These are phyloP conservation scores for Ehretia macrophylla DNA, from an alignment of 257 asterid genomes.

Conservation along the genomic window DNA sequence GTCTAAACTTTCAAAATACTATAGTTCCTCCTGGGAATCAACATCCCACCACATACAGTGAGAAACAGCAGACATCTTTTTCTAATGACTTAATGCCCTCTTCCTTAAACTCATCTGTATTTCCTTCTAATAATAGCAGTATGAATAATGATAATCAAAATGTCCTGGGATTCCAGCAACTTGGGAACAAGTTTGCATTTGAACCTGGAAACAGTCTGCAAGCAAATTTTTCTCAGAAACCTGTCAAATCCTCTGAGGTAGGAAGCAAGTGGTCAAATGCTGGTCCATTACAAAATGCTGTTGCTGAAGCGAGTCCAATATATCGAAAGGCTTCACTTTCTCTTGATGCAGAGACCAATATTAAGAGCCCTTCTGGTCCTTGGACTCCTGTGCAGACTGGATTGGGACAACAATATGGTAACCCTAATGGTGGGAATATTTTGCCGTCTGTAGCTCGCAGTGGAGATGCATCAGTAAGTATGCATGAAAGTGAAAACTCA, in stretches of 20 bases:
- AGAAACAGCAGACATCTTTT: slow-evolving; percentile 30
- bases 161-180: slow-evolving; percentile 31
- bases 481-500: slow-evolving; percentile 37
- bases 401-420: slow-evolving; percentile 24
- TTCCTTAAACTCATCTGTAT: slow-evolving; percentile 18
- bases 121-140: slow-evolving; percentile 15
- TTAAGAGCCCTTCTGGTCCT: slow-evolving; percentile 16
- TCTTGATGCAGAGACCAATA: slow-evolving; percentile 29
- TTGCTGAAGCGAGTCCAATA: slow-evolving; percentile 32
- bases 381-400: slow-evolving; percentile 38
- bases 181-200: slow-evolving; percentile 30
- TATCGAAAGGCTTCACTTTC: slow-evolving; percentile 39
- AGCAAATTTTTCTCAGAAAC: slow-evolving; percentile 30
- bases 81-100: slow-evolving; percentile 16
- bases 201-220: slow-evolving; percentile 26
- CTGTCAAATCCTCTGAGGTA: slow-evolving; percentile 33
- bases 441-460: slow-evolving; percentile 32
- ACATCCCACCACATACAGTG: not conserved
- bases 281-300: slow-evolving; percentile 26
- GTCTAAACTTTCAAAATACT: slow-evolving; percentile 35
- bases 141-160: slow-evolving; percentile 12
- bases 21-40: slow-evolving; percentile 23
- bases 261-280: slow-evolving; percentile 38
- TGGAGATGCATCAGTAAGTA: slow-evolving; percentile 36
- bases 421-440: slow-evolving; percentile 45